Percentiles rank a stretch among this genome's conserved stretches.
Evolutionary conservation across 148 eudicot genomes (phyloP).

Genomic region (Pouteria glomerata): DNA sequence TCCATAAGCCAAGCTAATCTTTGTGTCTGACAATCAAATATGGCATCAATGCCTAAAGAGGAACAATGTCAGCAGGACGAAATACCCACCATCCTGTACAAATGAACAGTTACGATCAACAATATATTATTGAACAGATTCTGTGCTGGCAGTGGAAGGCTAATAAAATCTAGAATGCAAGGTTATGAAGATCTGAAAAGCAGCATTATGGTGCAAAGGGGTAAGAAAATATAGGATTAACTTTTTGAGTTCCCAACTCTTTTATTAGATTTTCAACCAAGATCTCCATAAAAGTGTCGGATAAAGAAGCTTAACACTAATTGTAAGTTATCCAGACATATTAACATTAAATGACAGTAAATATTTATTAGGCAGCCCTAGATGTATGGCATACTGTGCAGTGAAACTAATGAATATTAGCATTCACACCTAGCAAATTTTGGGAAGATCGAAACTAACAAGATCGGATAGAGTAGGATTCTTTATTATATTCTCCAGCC

Average conservation of each 20-base stretch:
- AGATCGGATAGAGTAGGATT: conserved; percentile 39
- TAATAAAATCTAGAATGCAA: too few relatives aligned
- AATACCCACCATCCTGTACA: too few relatives aligned
- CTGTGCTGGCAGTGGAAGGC: too few relatives aligned
- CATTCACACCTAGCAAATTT: not conserved
- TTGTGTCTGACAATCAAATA: not conserved
- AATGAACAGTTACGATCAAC: too few relatives aligned
- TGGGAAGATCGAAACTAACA: conserved; percentile 23
- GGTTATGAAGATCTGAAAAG: not conserved
- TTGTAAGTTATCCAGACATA: not conserved
- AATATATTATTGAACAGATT: too few relatives aligned
- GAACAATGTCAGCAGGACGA: too few relatives aligned
- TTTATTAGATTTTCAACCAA: not conserved
- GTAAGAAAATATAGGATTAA: not conserved
- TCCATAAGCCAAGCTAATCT: not conserved
- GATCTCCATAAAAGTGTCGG: not conserved
- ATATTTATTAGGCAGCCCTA: not conserved
- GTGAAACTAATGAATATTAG: not conserved
- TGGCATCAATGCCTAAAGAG: too few relatives aligned
- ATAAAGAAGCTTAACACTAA: not conserved
- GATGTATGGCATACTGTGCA: not conserved
- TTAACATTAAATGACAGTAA: not conserved
- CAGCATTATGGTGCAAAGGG: not conserved
- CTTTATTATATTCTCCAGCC: conserved; percentile 35
- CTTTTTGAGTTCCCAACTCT: not conserved